Percentiles rank a stretch among this genome's conserved stretches.
phyloP scores from a whole-genome alignment of 768 basidiomycete species.

The Mrakia frigida region DNA sequence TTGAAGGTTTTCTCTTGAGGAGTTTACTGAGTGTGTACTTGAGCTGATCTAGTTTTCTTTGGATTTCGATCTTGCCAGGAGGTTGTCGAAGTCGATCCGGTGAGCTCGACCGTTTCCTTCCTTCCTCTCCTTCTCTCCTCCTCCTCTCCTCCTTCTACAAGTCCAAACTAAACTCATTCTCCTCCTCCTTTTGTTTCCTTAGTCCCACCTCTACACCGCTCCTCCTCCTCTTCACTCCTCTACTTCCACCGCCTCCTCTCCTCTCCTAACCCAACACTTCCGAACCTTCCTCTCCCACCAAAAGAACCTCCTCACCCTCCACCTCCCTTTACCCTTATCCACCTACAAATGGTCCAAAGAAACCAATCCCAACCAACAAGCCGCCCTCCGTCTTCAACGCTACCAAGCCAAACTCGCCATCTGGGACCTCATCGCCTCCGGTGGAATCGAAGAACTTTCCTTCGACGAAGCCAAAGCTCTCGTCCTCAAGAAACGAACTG shows the following conservation, averaged over 20 bases:
- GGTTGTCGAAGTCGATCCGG: background rate
- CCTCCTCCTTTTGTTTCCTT: background rate
- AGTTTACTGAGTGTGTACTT: too few relatives aligned
- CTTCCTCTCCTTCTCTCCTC: background rate
- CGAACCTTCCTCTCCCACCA: slow-evolving; percentile 18
- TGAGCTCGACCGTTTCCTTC: background rate
- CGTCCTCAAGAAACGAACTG: background rate
- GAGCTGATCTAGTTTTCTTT: background rate
- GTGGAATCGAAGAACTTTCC: background rate
- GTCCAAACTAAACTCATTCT: background rate
- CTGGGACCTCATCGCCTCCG: background rate
- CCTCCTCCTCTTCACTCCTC: background rate
- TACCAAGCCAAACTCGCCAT: background rate
- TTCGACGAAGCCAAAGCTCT: background rate
- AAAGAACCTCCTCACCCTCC: slow-evolving; percentile 3
- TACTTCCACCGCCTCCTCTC: background rate
- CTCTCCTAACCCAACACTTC: background rate
- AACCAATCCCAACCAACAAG: background rate
- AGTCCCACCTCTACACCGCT: slow-evolving; percentile 11
- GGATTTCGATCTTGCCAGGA: background rate
- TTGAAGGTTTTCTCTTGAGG: background rate
- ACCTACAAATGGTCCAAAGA: background rate
- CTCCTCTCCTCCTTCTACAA: background rate
- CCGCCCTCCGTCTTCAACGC: background rate
- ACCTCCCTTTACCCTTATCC: background rate